Evolutionary conservation across 768 basidiomycete species (phyloP).

Genomic region (Mycena sanguinolenta): DNA sequence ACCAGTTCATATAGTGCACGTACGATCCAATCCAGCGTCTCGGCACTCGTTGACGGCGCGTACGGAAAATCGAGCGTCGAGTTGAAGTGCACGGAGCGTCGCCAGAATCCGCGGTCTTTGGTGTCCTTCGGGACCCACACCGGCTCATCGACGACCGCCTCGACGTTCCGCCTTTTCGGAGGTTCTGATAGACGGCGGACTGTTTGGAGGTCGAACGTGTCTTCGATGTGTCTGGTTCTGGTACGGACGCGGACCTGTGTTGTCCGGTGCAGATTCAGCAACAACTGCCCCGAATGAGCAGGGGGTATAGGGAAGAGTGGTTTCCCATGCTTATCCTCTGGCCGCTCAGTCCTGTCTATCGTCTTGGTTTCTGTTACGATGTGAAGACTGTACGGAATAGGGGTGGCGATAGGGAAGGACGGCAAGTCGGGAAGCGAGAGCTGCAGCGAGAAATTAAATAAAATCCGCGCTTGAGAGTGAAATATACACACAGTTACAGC

Average conservation of each 20-base stretch:
- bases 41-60: conserved; percentile 12
- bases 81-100: conserved; percentile 13
- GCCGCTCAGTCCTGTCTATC: not conserved
- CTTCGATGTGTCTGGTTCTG: not conserved
- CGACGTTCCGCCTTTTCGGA: not conserved
- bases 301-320: conserved; percentile 22
- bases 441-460: not conserved
- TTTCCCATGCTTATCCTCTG: conserved; percentile 28
- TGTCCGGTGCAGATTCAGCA: not conserved
- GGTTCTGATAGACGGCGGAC: not conserved
- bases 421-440: conserved; percentile 12
- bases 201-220: conserved; percentile 3
- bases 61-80: conserved; percentile 17
- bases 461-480: not conserved
- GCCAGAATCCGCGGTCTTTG: conserved; percentile 16
- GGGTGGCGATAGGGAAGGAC: conserved; percentile 21
- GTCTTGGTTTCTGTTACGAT: conserved; percentile 27
- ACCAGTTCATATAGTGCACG: not conserved
- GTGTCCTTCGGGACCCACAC: conserved; percentile 22
- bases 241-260: not conserved
- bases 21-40: conserved; percentile 15
- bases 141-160: conserved; percentile 8
- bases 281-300: not conserved
- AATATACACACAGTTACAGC: not conserved
- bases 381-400: conserved; percentile 26